phyloP scores from a whole-genome alignment of 1,284 basidiomycete species.

The Trametes sp. region DNA sequence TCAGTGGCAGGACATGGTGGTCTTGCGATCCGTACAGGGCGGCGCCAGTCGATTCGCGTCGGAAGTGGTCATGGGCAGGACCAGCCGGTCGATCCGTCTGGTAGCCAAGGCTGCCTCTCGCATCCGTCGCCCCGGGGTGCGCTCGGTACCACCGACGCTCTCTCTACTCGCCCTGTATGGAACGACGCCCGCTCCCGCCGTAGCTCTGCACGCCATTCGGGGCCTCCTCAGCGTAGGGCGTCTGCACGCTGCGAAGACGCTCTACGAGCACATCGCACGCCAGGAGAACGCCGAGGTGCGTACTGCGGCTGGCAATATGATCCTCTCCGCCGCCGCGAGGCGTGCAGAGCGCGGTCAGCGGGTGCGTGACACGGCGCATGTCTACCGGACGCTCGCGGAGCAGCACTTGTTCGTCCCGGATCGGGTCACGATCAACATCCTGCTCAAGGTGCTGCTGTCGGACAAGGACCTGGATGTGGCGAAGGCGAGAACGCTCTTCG shows the following conservation, averaged over 20 bases:
- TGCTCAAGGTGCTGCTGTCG: constrained; percentile 65
- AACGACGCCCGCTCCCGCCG: neutral
- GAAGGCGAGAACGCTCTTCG: constrained; percentile 63
- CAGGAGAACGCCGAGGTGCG: constrained; percentile 42
- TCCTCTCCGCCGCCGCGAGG: constrained; percentile 54
- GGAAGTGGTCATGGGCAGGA: neutral
- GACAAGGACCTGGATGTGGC: constrained; percentile 46
- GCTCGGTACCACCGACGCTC: neutral
- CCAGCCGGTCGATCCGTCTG: neutral
- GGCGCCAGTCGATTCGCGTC: constrained; percentile 19
- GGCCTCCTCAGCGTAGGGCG: constrained; percentile 33
- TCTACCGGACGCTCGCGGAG: constrained; percentile 49
- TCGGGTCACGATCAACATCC: constrained; percentile 68
- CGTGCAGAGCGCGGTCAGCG: constrained; percentile 50
- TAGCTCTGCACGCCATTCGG: constrained; percentile 14
- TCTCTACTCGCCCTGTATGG: neutral
- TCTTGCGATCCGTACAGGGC: constrained; percentile 4
- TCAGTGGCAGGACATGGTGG: constrained; percentile 9
- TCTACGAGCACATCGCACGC: constrained; percentile 45
- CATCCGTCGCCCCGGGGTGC: neutral
- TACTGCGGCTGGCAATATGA: constrained; percentile 61
- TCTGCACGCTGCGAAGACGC: constrained; percentile 47
- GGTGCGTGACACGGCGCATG: constrained; percentile 50
- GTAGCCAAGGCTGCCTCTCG: neutral
- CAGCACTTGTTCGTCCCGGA: constrained; percentile 60